Evolutionary conservation across 805 yeast genomes (phyloP).

Genomic region (Myxozyma vanderwaltii): DNA sequence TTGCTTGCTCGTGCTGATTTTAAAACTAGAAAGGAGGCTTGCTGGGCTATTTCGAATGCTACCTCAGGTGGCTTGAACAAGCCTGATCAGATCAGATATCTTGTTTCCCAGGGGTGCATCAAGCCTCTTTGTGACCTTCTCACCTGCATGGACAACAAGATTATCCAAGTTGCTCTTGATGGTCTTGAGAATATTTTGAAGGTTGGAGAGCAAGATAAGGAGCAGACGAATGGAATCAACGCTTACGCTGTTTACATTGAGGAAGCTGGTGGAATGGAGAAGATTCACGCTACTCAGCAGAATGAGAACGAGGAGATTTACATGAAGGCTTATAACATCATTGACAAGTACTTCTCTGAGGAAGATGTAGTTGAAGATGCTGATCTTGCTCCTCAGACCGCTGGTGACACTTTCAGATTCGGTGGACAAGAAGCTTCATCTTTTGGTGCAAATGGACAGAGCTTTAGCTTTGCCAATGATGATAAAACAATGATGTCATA

Average conservation of each 20-base stretch:
- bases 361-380: slow-evolving; percentile 69
- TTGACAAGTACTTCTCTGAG: slow-evolving; percentile 86
- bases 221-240: slow-evolving; percentile 69
- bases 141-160: slow-evolving; percentile 83
- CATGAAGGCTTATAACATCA: slow-evolving; percentile 84
- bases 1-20: slow-evolving; percentile 80
- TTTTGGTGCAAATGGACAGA: slow-evolving; percentile 42
- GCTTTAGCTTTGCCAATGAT: slow-evolving; percentile 49
- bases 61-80: slow-evolving; percentile 90
- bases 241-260: slow-evolving; percentile 90
- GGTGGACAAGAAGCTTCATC: slow-evolving; percentile 57
- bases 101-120: slow-evolving; percentile 94
- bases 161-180: slow-evolving; percentile 92
- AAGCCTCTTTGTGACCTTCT: slow-evolving; percentile 94
- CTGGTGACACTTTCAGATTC: slow-evolving; percentile 85
- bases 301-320: slow-evolving; percentile 91
- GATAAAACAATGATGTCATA: slow-evolving; percentile 22
- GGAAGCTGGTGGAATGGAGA: slow-evolving; percentile 98
- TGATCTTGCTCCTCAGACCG: slow-evolving; percentile 68
- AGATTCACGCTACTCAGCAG: slow-evolving; percentile 88
- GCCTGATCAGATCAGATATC: slow-evolving; percentile 91
- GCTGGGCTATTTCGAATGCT: slow-evolving; percentile 99
- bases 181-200: slow-evolving; percentile 91
- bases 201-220: slow-evolving; percentile 92
- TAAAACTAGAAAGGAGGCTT: slow-evolving; percentile 96